Base-by-base conservation (phyloP, 495 filamentous ascomycete genomes). In the Thozetella sp. region DNA sequence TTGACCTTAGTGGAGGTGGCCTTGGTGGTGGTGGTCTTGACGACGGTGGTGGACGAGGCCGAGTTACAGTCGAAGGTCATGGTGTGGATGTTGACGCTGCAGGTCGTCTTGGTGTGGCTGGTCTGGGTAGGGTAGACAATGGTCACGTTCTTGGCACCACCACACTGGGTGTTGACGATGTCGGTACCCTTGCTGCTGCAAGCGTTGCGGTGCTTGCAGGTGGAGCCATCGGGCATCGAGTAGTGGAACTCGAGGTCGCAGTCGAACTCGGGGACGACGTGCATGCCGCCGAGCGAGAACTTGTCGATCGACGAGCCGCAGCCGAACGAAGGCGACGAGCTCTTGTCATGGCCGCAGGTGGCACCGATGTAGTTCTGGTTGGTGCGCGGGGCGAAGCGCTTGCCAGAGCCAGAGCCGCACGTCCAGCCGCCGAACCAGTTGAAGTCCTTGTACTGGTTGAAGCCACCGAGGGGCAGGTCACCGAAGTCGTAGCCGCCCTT, bases 131-230 rank as follows among this genome's bases (percentile, higher is more conserved):
- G 90, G 66, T 92, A 86, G 71, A 91, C 81, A 68, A 96, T 87
- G 34, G 84, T 85, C 30, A 97, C 91, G 22, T 82, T 83, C 67
- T 81, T 90, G 58, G 93, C 93, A 76, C 93, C 93, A 82, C 93
- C 94, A 72, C 93, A 97, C 79, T 97, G 92, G 59, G 80, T 84
- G 80, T 97, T 97, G 72, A 81, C 72, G 62, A 97, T 80, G 54
- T 78, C 82, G 53, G 86, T 85, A 66, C 90, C 90, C 23, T 78
- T 77, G 51, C 83, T 74, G 54, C 77, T 80, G 83, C 90, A 95
- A 25, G 74, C 64, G 56, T 82, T 77, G 40, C 81, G 86, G 72
- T 93, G 87, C 73, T 87, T 91, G 85, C 94, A 97, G 57, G 75
- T 83, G 43, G 85, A 86, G 57, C 88, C 88, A 70, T 93, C 89